phyloP scores from a whole-genome alignment of 306 rosid species.

The Spatholobus suberectus region DNA sequence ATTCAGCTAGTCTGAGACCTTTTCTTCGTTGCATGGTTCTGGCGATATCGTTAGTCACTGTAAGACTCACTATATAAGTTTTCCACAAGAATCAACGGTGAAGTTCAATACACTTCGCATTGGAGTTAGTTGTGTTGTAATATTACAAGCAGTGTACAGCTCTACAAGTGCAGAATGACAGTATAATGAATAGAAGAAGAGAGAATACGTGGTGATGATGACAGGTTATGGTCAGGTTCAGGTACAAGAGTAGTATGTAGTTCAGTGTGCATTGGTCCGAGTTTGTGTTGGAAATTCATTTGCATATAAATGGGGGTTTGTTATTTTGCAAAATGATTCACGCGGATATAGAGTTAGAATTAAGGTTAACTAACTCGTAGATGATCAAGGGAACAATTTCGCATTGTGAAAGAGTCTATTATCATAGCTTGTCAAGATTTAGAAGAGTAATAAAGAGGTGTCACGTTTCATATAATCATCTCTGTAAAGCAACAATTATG shows the following conservation, averaged over 20 bases:
- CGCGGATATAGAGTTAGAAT: not conserved
- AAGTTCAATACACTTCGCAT: slow-evolving; percentile 7
- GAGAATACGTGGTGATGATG: not conserved
- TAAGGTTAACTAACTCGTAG: not conserved
- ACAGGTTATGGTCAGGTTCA: slow-evolving; percentile 29
- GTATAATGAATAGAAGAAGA: slow-evolving; percentile 25
- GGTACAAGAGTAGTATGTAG: slow-evolving; percentile 35
- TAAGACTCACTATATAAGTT: slow-evolving; percentile 36
- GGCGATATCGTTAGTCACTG: slow-evolving; percentile 45
- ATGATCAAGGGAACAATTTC: slow-evolving; percentile 13
- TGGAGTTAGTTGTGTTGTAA: slow-evolving; percentile 17
- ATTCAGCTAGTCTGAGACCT: slow-evolving; percentile 55
- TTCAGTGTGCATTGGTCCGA: slow-evolving; percentile 33
- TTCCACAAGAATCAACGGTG: slow-evolving; percentile 14
- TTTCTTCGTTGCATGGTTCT: slow-evolving; percentile 56
- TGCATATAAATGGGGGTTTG: slow-evolving; percentile 33
- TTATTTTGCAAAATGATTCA: slow-evolving; percentile 13
- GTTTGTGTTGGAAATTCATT: slow-evolving; percentile 39
- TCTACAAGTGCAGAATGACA: slow-evolving; percentile 38
- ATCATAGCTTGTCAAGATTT: not conserved
- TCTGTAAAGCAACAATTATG: not conserved
- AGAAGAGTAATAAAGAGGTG: not conserved
- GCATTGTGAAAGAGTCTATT: not conserved
- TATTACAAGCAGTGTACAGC: slow-evolving; percentile 42
- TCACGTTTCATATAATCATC: not conserved